Conservation (phyloP, 331 rosid genomes). For the Dryas integrifolia region DNA sequence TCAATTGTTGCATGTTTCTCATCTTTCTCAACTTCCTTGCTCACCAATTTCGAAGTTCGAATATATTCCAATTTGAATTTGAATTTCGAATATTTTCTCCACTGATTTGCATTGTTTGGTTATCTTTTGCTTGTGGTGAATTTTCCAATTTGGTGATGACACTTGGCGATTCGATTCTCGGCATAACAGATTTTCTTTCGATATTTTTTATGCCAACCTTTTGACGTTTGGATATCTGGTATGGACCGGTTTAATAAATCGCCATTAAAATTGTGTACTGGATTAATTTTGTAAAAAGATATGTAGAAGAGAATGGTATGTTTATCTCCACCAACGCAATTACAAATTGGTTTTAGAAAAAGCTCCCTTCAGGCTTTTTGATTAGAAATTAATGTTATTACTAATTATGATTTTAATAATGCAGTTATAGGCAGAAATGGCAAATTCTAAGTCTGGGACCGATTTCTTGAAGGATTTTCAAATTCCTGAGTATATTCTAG, state of each 20-base stretch:
- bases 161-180: background rate
- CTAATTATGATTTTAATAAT: background rate
- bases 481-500: slow-evolving; percentile 65
- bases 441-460: slow-evolving; percentile 25
- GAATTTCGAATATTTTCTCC: too few relatives aligned
- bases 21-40: too few relatives aligned
- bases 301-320: too few relatives aligned
- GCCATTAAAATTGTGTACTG: background rate
- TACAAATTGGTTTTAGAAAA: background rate
- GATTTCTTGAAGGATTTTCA: slow-evolving; percentile 46
- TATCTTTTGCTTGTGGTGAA: too few relatives aligned
- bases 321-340: background rate
- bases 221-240: background rate
- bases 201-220: background rate
- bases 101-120: too few relatives aligned
- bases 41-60: too few relatives aligned
- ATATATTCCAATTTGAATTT: too few relatives aligned
- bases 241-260: background rate
- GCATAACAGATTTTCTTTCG: background rate
- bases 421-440: slow-evolving; percentile 49
- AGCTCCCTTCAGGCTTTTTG: background rate
- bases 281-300: background rate
- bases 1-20: too few relatives aligned
- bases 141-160: too few relatives aligned
- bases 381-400: too few relatives aligned